phyloP scores from a whole-genome alignment of 2,329 filamentous ascomycete genomes.

The Bipolaris sorokiniana region DNA sequence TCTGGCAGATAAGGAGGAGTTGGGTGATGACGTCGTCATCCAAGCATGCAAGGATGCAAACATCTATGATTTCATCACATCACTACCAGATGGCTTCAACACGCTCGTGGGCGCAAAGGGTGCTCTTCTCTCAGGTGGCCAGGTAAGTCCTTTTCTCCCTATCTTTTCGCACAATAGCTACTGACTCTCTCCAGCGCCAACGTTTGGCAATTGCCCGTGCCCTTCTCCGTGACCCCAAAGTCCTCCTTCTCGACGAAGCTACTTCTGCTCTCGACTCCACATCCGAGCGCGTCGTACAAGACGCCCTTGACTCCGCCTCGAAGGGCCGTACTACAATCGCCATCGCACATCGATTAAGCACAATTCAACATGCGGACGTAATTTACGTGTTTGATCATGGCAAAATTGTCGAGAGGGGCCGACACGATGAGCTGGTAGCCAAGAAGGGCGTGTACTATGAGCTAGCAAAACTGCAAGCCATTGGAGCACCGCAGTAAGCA shows the following conservation, averaged over 20 bases:
- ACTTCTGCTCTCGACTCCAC: constrained; percentile 48
- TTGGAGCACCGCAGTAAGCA: constrained; percentile 41
- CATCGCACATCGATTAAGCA: constrained; percentile 88
- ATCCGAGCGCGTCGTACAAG: constrained; percentile 77
- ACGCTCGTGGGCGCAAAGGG: constrained; percentile 89
- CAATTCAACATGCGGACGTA: constrained; percentile 91
- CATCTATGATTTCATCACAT: constrained; percentile 49
- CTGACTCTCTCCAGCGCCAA: constrained; percentile 70
- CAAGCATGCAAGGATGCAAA: constrained; percentile 75
- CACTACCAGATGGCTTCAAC: constrained; percentile 71
- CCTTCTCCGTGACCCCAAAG: constrained; percentile 87
- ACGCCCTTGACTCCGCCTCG: constrained; percentile 79
- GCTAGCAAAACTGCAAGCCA: constrained; percentile 44
- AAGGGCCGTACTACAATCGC: constrained; percentile 92
- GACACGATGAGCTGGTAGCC: constrained; percentile 66
- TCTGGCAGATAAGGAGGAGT: constrained; percentile 66
- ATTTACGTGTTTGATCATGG: constrained; percentile 98
- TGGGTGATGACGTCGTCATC: constrained; percentile 74
- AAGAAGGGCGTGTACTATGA: constrained; percentile 51
- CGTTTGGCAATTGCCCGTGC: constrained; percentile 93
- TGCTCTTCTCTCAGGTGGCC: constrained; percentile 68
- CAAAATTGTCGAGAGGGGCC: constrained; percentile 81
- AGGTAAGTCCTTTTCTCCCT: background rate
- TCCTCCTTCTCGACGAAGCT: constrained; percentile 62
- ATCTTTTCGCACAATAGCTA: background rate